Evolutionary conservation across 2,329 filamentous ascomycete genomes (phyloP), one percentile per base, ranked within the genome.

Genomic region (Elsinoe batatas): DNA sequence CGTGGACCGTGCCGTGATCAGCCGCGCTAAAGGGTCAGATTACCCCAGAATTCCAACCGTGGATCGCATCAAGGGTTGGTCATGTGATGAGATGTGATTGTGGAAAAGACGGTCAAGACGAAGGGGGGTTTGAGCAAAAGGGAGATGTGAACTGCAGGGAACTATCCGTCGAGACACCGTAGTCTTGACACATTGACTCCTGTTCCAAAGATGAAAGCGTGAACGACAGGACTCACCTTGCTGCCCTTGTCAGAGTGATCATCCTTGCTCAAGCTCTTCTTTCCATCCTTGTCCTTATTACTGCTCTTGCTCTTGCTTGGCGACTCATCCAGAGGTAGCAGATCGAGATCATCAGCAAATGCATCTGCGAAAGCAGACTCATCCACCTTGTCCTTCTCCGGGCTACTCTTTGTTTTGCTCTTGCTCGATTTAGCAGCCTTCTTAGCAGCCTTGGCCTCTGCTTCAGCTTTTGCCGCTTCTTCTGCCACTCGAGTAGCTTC

Each of bases 391-490:
- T 60, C 62, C 59, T 68, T 72, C 5, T 69, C 68, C 57, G 47
- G 33, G 15, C 18, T 51, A 18, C 26, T 38, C 18, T 51, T 51
- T 22, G 47, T 38, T 26, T 38, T 38, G 7, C 60, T 36, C 36
- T 63, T 61, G 71, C 71, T 75, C 71, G 71, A 69, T 56, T 72
- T 63, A 35, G 56, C 36, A 15, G 49, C 36, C 33, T 57, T 67
- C 57, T 71, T 69, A 5, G 61, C 53, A 26, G 62, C 61, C 43
- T 64, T 62, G 22, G 58, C 58, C 46, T 62, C 49, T 44, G 61
- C 60, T 44, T 57, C 58, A 20, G 53, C 51, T 42, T 18, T n/a
- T 7, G 49, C 49, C 13, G 56, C 36, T 22, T 55, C 30, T 22
- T 53, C 56, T 42, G 49, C 18, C 7, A 50, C 40, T 22, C 43